Evolutionary conservation across 257 asterid species (phyloP).

Genomic region (Solanum tarapatanum): DNA sequence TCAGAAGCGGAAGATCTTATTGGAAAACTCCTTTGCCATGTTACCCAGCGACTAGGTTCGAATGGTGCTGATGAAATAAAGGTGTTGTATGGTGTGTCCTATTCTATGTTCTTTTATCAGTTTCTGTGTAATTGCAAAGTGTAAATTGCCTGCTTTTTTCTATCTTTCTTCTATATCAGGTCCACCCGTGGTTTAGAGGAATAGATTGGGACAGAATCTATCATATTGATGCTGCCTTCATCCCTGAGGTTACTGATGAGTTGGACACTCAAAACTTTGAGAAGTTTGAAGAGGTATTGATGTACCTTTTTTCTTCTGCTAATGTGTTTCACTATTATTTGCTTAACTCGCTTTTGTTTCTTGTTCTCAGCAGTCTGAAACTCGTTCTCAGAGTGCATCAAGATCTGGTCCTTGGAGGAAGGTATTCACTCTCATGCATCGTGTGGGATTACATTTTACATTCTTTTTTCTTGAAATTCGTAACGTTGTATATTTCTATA

Average conservation of each 20-base stretch:
- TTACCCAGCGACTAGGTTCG: constrained; percentile 78
- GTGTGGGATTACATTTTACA: not conserved
- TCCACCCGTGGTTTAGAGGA: constrained; percentile 75
- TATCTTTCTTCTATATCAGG: constrained; percentile 29
- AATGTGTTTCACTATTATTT: not conserved
- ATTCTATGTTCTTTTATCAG: constrained; percentile 18
- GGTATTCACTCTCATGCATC: constrained; percentile 28
- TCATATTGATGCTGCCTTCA: constrained; percentile 82
- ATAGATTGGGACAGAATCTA: constrained; percentile 75
- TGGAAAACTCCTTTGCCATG: constrained; percentile 76
- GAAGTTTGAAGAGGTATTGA: constrained; percentile 78
- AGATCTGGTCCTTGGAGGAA: constrained; percentile 97
- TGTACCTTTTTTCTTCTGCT: not conserved
- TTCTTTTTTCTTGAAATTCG: not conserved
- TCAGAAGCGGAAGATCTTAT: constrained; percentile 78
- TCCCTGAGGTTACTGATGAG: constrained; percentile 91
- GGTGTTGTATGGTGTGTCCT: constrained; percentile 58
- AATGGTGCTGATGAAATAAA: constrained; percentile 83
- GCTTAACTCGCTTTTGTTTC: not conserved
- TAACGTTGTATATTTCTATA: not conserved
- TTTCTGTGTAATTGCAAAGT: constrained; percentile 11
- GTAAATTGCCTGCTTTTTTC: constrained; percentile 4
- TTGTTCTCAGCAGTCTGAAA: constrained; percentile 47
- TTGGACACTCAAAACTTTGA: constrained; percentile 94
- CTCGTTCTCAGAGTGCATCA: constrained; percentile 47